These are phyloP conservation scores for Pseudopediastrum boryanum DNA, from an alignment of 139 green algal species.

Conservation along the genomic window DNA sequence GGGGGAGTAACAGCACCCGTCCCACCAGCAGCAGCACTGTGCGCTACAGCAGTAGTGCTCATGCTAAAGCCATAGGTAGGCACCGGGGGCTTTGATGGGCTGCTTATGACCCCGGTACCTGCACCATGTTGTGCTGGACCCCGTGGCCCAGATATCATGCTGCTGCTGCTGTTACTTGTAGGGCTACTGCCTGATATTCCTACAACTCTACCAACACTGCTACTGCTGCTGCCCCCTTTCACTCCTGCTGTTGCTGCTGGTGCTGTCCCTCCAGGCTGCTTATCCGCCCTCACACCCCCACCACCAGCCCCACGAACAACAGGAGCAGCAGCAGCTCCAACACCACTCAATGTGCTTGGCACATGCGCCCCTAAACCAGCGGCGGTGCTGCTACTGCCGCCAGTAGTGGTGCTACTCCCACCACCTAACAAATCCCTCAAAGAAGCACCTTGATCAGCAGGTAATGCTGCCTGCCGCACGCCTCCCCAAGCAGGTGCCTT, in stretches of 20 bases:
- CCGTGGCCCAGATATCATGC: too few relatives aligned
- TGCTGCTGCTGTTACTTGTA: too few relatives aligned
- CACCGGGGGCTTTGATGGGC: too few relatives aligned
- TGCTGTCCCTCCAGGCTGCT: too few relatives aligned
- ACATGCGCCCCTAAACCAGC: neutral
- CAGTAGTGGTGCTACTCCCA: neutral
- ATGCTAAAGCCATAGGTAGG: neutral
- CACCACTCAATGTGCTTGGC: neutral
- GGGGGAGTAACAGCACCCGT: neutral
- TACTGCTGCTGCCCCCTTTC: too few relatives aligned
- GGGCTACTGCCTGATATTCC: too few relatives aligned
- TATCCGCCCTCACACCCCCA: too few relatives aligned
- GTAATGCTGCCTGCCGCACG: neutral
- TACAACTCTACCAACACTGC: too few relatives aligned
- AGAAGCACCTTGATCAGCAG: conserved; percentile 3
- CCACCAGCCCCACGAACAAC: too few relatives aligned
- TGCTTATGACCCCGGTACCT: too few relatives aligned
- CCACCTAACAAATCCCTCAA: conserved; percentile 3
- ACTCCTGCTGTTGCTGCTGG: conserved; percentile 9
- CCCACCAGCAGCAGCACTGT: neutral
- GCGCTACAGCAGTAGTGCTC: neutral
- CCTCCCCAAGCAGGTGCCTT: conserved; percentile 47
- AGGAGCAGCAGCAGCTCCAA: neutral
- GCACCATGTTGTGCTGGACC: too few relatives aligned
- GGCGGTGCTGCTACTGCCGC: neutral